Evolutionary conservation across 345 rosid species (phyloP).

Genomic region (Dovyalis caffra): DNA sequence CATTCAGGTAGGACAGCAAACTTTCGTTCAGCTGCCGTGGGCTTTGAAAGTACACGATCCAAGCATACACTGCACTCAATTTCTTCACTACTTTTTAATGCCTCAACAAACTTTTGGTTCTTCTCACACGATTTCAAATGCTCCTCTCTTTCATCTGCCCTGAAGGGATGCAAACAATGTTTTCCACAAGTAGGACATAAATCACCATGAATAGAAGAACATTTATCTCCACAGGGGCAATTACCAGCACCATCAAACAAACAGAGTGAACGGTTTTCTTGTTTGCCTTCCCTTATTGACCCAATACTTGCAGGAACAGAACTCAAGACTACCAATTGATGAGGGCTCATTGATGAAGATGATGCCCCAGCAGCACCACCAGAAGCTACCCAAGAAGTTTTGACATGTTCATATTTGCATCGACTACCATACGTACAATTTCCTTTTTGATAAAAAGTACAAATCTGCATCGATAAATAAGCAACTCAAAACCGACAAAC

Average conservation of each 20-base stretch:
- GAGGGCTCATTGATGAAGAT: slow-evolving; percentile 45
- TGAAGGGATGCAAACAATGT: slow-evolving; percentile 75
- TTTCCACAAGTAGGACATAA: slow-evolving; percentile 69
- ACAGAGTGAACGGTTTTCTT: slow-evolving; percentile 59
- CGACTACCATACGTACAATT: slow-evolving; percentile 69
- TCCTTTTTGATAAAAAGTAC: slow-evolving; percentile 85
- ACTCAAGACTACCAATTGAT: slow-evolving; percentile 24
- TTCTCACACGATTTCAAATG: slow-evolving; percentile 58
- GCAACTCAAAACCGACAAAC: neutral
- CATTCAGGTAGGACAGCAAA: slow-evolving; percentile 80
- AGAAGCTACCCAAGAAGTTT: slow-evolving; percentile 37
- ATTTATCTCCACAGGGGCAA: slow-evolving; percentile 64
- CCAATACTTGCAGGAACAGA: slow-evolving; percentile 25
- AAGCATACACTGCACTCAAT: slow-evolving; percentile 66
- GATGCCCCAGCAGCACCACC: slow-evolving; percentile 34
- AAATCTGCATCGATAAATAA: slow-evolving; percentile 42
- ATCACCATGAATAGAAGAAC: slow-evolving; percentile 79
- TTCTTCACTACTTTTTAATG: slow-evolving; percentile 50
- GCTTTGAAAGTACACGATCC: slow-evolving; percentile 62
- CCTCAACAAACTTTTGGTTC: slow-evolving; percentile 58
- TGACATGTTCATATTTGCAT: slow-evolving; percentile 72
- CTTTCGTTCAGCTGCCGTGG: slow-evolving; percentile 57
- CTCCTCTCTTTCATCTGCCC: slow-evolving; percentile 64
- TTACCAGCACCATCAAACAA: slow-evolving; percentile 67
- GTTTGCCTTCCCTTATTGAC: slow-evolving; percentile 30